A percentile compares a stretch with the other conserved stretches of the same genome.
phyloP scores from a whole-genome alignment of 2,329 filamentous ascomycete genomes.

The Paracorniculantispora psalliotae region DNA sequence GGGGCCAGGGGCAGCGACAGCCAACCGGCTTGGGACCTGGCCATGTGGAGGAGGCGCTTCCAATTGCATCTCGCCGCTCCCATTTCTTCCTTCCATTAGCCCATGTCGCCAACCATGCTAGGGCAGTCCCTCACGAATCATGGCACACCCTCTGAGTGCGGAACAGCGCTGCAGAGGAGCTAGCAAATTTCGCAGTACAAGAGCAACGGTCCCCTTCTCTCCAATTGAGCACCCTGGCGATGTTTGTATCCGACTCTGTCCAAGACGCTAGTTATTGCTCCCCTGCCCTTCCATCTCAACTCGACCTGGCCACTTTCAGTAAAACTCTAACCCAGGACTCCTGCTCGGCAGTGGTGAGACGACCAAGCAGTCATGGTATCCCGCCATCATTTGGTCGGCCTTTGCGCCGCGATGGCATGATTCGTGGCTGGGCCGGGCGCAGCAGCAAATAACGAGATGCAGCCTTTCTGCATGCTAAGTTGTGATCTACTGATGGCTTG shows the following conservation, averaged over 20 bases:
- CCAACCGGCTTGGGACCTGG: neutral
- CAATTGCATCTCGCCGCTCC: neutral
- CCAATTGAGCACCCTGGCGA: neutral
- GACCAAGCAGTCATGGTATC: neutral
- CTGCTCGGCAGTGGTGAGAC: neutral
- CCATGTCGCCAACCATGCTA: neutral
- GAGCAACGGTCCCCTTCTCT: neutral
- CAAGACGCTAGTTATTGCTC: neutral
- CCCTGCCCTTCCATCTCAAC: neutral
- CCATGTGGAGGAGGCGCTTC: neutral
- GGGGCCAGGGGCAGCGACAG: neutral
- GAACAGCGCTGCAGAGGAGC: neutral
- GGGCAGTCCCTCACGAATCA: neutral
- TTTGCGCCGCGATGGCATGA: neutral
- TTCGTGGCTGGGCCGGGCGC: neutral
- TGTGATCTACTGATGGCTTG: neutral
- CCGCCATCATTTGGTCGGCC: no score
- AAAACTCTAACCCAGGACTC: neutral
- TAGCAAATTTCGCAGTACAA: neutral
- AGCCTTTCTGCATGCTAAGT: neutral
- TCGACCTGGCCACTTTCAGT: neutral
- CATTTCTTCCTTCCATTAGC: neutral
- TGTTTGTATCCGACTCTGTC: neutral
- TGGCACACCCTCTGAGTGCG: neutral
- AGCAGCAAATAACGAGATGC: neutral